Conservation (phyloP, 257 asterid species). For the Forsythia viridissima region DNA sequence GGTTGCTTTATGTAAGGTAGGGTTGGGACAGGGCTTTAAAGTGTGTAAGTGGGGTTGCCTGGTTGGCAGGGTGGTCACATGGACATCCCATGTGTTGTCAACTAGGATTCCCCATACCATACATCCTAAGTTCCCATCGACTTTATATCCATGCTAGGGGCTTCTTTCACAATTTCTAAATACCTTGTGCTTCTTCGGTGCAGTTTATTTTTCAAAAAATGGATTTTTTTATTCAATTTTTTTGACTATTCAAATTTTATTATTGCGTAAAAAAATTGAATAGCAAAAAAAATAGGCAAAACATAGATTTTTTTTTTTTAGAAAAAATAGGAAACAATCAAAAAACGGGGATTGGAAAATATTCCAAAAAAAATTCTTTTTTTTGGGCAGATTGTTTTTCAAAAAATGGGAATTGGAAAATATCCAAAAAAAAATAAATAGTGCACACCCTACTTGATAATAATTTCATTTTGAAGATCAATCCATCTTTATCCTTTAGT, state of each 20-base stretch:
- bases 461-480: background rate
- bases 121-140: constrained; percentile 12
- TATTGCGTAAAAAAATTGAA: no score
- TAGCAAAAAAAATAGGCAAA: no score
- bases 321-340: no score
- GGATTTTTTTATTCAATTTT: no score
- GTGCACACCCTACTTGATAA: constrained; percentile 1
- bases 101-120: constrained; percentile 1
- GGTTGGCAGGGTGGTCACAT: constrained; percentile 47
- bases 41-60: constrained; percentile 38
- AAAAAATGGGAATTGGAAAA: background rate
- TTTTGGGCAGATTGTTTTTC: no score
- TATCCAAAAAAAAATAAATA: background rate
- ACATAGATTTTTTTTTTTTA: background rate
- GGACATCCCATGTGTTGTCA: constrained; percentile 55
- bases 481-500: background rate
- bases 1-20: constrained; percentile 20
- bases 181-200: background rate
- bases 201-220: no score
- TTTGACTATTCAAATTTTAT: no score
- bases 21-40: constrained; percentile 24
- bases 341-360: background rate
- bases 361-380: background rate
- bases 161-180: no score
- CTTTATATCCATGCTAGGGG: background rate